A percentile compares a stretch with the other conserved stretches of the same genome.
Conservation (phyloP, 202 grass and related monocot genomes). For the Thinopyrum obtusiflorum region DNA sequence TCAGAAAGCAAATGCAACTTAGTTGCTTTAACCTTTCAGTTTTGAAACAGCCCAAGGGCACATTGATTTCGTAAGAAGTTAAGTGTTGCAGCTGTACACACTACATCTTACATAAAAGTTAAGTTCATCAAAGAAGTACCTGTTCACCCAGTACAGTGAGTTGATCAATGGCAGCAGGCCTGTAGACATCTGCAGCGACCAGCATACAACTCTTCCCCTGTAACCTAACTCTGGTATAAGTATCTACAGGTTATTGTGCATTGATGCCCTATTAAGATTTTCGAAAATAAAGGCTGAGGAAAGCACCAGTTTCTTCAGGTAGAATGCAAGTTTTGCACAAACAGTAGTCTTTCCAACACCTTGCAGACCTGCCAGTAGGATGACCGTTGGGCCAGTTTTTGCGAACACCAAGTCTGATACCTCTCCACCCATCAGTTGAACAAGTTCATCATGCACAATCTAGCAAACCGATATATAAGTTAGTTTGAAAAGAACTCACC, state of each 20-base stretch:
- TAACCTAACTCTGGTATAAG: slow-evolving; percentile 53
- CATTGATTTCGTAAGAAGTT: neutral
- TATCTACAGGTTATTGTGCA: slow-evolving; percentile 31
- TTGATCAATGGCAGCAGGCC: slow-evolving; percentile 98
- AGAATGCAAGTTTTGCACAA: slow-evolving; percentile 91
- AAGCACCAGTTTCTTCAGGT: slow-evolving; percentile 79
- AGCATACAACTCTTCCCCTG: slow-evolving; percentile 98
- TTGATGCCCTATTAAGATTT: neutral
- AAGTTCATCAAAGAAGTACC: slow-evolving; percentile 38
- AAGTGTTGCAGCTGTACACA: neutral
- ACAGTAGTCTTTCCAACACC: slow-evolving; percentile 99
- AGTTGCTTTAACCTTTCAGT: neutral
- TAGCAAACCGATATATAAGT: slow-evolving; percentile 27
- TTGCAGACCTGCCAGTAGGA: slow-evolving; percentile 85
- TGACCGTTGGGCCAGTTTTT: slow-evolving; percentile 79
- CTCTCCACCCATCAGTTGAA: slow-evolving; percentile 91
- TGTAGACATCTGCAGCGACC: slow-evolving; percentile 92
- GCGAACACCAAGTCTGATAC: slow-evolving; percentile 81
- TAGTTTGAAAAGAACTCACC: slow-evolving; percentile 6
- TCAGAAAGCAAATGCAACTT: neutral
- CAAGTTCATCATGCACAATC: slow-evolving; percentile 91
- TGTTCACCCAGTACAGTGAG: slow-evolving; percentile 80
- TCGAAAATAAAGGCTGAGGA: slow-evolving; percentile 10
- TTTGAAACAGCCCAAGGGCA: neutral
- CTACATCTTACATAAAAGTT: neutral